Base-by-base conservation (phyloP, 1,284 basidiomycete genomes). In the Ustilago esculenta region DNA sequence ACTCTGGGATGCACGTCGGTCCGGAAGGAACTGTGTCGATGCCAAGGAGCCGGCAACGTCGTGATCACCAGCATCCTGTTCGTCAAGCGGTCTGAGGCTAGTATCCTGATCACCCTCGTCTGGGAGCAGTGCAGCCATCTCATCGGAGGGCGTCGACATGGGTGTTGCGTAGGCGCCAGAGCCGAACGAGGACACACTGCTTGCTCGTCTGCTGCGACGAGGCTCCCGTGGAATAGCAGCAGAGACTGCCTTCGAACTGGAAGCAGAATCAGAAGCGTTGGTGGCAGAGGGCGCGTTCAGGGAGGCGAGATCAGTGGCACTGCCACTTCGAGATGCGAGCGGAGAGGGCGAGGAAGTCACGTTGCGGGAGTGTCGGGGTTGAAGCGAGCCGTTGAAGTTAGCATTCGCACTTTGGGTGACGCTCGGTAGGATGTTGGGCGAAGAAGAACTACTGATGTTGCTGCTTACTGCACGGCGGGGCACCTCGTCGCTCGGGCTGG, bases 151-250 rank as follows among this genome's bases (percentile, higher is more conserved):
- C 18, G 72, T 71, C 18, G 59, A 58, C 55, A 73, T 59, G 2
- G 72, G 72, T 41, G 72, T 75, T 2, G 53, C 59, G 24, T 73
- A 75, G 2, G 49, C 57, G 11, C 58, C 70, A 3, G 72, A 75
- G 0, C 70, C 72, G 23, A 70, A 57, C 7, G 68, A 72, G 1
- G 72, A 75, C 4, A 64, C 61, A 35, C 64, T 68, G 46, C 61
- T 66, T 11, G 72, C 64, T 6, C 72, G 49, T 40, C 69, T 36
- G 37, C 58, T 58, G 45, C 65, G 69, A 29, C 46, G 60, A 4
- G 59, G 65, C 29, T 50, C 35, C 33, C 40, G 54, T n/a, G 54
- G 42, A 14, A 54, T 20, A 1, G 50, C 45, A 18, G 36, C 36
- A 10, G 59, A 63, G 4, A 53, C 55, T 6, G 50, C 49, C 15